Percentiles rank a stretch among this genome's conserved stretches.
These are phyloP conservation scores for Dioscorea dumetorum DNA, from an alignment of 106 monocot species.

Conservation along the genomic window DNA sequence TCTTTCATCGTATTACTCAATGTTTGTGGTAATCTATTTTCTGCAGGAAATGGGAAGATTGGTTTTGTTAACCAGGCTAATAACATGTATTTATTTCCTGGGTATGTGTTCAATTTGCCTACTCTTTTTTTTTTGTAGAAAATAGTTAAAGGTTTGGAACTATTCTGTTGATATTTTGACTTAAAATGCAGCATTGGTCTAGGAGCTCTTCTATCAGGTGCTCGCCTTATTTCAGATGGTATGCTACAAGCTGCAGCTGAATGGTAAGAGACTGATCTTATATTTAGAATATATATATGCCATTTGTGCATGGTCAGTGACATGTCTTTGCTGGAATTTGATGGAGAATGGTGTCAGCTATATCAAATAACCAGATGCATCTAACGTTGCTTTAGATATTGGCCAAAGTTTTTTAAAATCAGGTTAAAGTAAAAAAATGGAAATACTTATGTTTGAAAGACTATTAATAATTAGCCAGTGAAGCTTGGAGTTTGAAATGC, in stretches of 20 bases:
- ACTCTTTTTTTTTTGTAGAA: not conserved
- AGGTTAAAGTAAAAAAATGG: too few species aligned
- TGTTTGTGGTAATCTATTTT: constrained; percentile 3
- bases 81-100: constrained; percentile 99
- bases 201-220: constrained; percentile 97
- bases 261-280: constrained; percentile 40
- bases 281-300: not conserved
- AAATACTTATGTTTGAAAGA: too few species aligned
- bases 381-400: too few species aligned
- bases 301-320: too few species aligned
- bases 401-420: too few species aligned
- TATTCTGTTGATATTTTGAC: constrained; percentile 8
- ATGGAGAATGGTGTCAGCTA: too few species aligned
- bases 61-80: constrained; percentile 97
- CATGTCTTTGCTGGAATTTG: too few species aligned
- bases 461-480: too few species aligned
- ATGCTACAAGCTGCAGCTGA: constrained; percentile 98
- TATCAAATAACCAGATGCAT: too few species aligned
- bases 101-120: constrained; percentile 38
- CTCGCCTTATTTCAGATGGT: constrained; percentile 75
- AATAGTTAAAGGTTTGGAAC: not conserved
- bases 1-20: constrained; percentile 1
- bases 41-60: constrained; percentile 66
- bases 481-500: too few species aligned
- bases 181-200: constrained; percentile 74